phyloP scores from a whole-genome alignment of 2,329 filamentous ascomycete species.

The Colletotrichum falcatum region DNA sequence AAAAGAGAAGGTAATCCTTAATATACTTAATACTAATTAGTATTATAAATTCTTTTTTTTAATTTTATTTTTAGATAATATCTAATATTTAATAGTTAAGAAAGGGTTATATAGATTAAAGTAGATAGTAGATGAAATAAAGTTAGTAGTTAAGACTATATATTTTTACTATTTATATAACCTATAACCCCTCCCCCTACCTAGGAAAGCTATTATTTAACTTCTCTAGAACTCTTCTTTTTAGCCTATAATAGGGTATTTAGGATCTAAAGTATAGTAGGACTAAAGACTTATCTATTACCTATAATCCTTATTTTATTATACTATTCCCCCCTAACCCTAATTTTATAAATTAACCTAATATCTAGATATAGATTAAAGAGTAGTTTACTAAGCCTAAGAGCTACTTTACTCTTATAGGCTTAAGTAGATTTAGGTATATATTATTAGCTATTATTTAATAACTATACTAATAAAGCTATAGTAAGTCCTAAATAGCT shows the following conservation, averaged over 20 bases:
- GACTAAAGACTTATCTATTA: not conserved
- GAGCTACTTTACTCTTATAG: slow-evolving; percentile 31
- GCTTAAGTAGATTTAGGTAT: slow-evolving; percentile 41
- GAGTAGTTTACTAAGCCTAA: slow-evolving; percentile 3
- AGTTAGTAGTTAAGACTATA: too few relatives aligned
- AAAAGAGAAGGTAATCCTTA: not conserved
- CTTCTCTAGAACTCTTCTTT: too few relatives aligned
- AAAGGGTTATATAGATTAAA: too few relatives aligned
- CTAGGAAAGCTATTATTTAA: too few relatives aligned
- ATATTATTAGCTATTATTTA: not conserved
- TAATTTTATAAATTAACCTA: slow-evolving; percentile 35
- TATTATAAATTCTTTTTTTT: not conserved
- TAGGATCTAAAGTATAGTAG: not conserved
- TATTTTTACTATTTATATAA: too few relatives aligned
- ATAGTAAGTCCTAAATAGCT: slow-evolving; percentile 42
- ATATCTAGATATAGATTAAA: slow-evolving; percentile 28
- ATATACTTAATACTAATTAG: not conserved
- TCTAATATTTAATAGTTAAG: too few relatives aligned
- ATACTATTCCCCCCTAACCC: slow-evolving; percentile 40
- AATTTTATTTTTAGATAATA: too few relatives aligned
- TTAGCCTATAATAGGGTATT: too few relatives aligned
- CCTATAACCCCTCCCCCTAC: too few relatives aligned
- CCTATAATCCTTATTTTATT: not conserved
- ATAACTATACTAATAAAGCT: slow-evolving; percentile 12
- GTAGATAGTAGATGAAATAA: too few relatives aligned